Evolutionary conservation across 768 basidiomycete genomes (phyloP).

Genomic region (Pholiota conissans): DNA sequence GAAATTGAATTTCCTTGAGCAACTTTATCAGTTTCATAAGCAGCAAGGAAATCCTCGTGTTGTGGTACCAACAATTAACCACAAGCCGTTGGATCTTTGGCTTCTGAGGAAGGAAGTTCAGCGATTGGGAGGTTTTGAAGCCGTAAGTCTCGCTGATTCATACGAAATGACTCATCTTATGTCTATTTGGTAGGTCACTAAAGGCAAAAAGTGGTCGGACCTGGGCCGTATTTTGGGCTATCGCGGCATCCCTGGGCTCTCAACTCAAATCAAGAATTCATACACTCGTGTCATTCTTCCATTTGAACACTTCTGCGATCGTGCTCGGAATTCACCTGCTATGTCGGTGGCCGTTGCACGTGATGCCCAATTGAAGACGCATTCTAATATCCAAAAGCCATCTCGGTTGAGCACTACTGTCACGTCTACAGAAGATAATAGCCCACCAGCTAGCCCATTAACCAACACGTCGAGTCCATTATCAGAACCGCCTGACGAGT

Average conservation of each 20-base stretch:
- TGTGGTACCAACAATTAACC: slow-evolving; percentile 91
- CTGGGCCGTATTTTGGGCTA: slow-evolving; percentile 84
- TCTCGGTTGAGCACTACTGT: slow-evolving; percentile 39
- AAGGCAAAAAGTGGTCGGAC: slow-evolving; percentile 85
- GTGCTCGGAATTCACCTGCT: slow-evolving; percentile 65
- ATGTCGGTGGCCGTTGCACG: slow-evolving; percentile 45
- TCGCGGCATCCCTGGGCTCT: slow-evolving; percentile 77
- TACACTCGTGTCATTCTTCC: slow-evolving; percentile 92
- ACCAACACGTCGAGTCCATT: slow-evolving; percentile 77
- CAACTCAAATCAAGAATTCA: slow-evolving; percentile 85
- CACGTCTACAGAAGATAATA: slow-evolving; percentile 43
- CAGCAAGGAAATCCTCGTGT: slow-evolving; percentile 92
- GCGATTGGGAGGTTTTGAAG: slow-evolving; percentile 83
- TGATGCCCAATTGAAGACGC: slow-evolving; percentile 51
- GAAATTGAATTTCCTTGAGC: slow-evolving; percentile 95
- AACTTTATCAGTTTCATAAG: slow-evolving; percentile 94
- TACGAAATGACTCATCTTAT: slow-evolving; percentile 6
- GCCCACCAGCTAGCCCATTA: slow-evolving; percentile 71
- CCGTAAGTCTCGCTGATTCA: slow-evolving; percentile 48
- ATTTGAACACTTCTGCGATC: slow-evolving; percentile 89
- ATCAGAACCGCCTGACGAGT: slow-evolving; percentile 80
- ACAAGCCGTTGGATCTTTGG: slow-evolving; percentile 93
- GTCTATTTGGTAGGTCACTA: slow-evolving; percentile 61
- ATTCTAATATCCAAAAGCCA: slow-evolving; percentile 46
- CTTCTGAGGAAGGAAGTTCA: slow-evolving; percentile 89